These are phyloP conservation scores for Fraxinus americana DNA, from an alignment of 257 asterid genomes.

Conservation along the genomic window DNA sequence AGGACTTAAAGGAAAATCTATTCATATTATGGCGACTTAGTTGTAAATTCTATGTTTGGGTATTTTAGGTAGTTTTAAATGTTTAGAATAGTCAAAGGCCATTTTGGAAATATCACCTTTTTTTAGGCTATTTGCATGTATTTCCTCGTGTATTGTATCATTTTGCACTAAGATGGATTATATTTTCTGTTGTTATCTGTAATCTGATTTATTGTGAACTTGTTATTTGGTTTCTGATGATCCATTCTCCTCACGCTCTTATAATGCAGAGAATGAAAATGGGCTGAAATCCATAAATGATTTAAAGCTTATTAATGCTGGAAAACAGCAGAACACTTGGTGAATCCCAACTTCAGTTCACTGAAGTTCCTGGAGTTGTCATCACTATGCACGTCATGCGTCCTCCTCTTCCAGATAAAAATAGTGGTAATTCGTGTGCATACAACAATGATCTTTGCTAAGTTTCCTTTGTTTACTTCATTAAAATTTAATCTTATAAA, in stretches of 20 bases:
- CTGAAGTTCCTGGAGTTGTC: constrained; percentile 83
- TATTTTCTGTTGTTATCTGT: background rate
- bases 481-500: too few species aligned
- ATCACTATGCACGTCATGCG: constrained; percentile 86
- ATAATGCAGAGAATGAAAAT: constrained; percentile 62
- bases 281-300: constrained; percentile 73
- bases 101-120: too few species aligned
- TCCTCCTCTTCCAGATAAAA: constrained; percentile 69
- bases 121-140: too few species aligned
- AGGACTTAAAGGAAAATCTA: too few species aligned
- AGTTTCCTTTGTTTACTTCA: too few species aligned
- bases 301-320: constrained; percentile 81
- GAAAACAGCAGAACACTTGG: constrained; percentile 75
- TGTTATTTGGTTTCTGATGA: constrained; percentile 2
- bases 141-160: too few species aligned
- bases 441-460: too few species aligned
- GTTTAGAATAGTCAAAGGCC: too few species aligned
- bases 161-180: background rate
- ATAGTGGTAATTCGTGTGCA: constrained; percentile 46
- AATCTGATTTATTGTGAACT: background rate
- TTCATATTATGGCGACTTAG: too few species aligned
- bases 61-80: too few species aligned
- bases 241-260: background rate
- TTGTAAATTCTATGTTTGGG: too few species aligned
- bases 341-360: constrained; percentile 74